A percentile compares a stretch with the other conserved stretches of the same genome.
These are phyloP conservation scores for Oryza officinalis DNA, from an alignment of 176 grass and related monocot genomes.

Conservation along the genomic window DNA sequence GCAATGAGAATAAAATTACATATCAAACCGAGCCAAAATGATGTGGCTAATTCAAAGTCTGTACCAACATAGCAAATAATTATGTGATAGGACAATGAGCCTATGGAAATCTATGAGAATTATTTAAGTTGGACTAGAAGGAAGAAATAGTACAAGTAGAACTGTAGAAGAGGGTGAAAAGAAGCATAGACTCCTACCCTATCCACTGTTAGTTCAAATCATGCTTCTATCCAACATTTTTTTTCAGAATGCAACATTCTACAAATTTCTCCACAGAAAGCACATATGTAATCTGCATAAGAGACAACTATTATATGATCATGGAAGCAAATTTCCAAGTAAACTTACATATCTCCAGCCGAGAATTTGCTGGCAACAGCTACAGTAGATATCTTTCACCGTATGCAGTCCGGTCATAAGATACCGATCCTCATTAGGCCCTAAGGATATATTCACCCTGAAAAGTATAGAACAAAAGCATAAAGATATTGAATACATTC, in stretches of 20 bases:
- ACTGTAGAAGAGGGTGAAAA: not conserved
- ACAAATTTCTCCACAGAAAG: not conserved
- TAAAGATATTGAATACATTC: not conserved
- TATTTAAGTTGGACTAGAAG: not conserved
- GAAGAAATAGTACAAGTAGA: not conserved
- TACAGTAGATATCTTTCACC: constrained; percentile 71
- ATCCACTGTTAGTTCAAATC: not conserved
- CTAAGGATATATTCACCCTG: constrained; percentile 66
- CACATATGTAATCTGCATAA: not conserved
- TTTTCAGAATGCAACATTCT: not conserved
- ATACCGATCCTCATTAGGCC: constrained; percentile 56
- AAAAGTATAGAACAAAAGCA: not conserved
- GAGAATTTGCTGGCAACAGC: constrained; percentile 64
- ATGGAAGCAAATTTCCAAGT: constrained; percentile 1
- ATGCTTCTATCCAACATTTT: not conserved
- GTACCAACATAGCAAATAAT: not conserved
- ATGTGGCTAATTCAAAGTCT: not conserved
- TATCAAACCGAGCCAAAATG: not conserved
- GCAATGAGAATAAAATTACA: not conserved
- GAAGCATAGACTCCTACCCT: not conserved
- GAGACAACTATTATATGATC: not conserved
- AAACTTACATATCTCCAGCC: constrained; percentile 90
- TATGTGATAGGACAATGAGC: not conserved
- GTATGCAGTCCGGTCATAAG: constrained; percentile 58
- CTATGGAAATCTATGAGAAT: not conserved